Percentiles rank a stretch among this genome's conserved stretches.
phyloP scores from a whole-genome alignment of 139 green algal genomes.

The Closterium sp. region DNA sequence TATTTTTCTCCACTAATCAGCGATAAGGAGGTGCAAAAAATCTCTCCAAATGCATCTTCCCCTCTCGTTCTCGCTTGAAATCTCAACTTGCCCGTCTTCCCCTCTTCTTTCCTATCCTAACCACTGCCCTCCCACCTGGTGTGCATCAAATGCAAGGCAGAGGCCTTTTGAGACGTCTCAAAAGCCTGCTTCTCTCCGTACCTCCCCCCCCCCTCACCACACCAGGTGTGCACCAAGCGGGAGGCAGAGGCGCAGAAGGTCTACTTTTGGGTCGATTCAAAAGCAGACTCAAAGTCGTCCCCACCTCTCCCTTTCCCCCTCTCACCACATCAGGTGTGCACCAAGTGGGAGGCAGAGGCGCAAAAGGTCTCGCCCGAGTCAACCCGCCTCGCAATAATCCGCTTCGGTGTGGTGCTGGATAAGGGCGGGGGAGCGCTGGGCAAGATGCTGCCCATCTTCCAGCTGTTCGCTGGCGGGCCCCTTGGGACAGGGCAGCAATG shows the following conservation, averaged over 20 bases:
- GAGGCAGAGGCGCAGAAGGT: too few species aligned
- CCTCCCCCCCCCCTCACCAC: neutral
- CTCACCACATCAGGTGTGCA: slow-evolving; percentile 62
- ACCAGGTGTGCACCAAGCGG: neutral
- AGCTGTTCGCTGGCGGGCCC: slow-evolving; percentile 79
- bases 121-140: too few species aligned
- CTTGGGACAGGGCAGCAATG: slow-evolving; percentile 49
- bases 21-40: too few species aligned
- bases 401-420: slow-evolving; percentile 87
- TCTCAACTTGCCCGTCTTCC: neutral
- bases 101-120: neutral
- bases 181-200: too few species aligned
- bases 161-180: too few species aligned
- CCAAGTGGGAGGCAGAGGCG: slow-evolving; percentile 81
- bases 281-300: neutral
- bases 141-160: too few species aligned
- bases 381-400: slow-evolving; percentile 67
- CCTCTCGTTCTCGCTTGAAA: too few species aligned
- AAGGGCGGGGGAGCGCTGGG: slow-evolving; percentile 81
- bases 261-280: too few species aligned
- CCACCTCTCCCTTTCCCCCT: too few species aligned
- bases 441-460: slow-evolving; percentile 94
- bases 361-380: neutral
- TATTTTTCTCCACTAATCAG: too few species aligned
- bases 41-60: too few species aligned